Evolutionary conservation across 2,329 filamentous ascomycete species (phyloP).

Genomic region (Fusarium vanettenii): DNA sequence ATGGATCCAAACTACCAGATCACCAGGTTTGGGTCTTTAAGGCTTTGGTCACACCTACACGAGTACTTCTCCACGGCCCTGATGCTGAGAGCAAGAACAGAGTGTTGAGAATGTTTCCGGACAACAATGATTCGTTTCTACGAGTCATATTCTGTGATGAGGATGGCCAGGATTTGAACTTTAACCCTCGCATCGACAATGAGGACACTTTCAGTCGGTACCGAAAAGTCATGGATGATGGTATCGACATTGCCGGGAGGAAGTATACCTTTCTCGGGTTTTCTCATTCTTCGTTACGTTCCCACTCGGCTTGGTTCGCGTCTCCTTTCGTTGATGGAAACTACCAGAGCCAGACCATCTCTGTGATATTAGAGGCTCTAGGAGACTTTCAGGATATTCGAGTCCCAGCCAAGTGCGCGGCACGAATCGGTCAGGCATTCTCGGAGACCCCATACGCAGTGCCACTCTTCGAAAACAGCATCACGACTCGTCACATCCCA

Average conservation of each 20-base stretch:
- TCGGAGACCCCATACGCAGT: conserved; percentile 78
- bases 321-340: conserved; percentile 57
- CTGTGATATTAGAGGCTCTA: conserved; percentile 58
- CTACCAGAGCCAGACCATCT: conserved; percentile 48
- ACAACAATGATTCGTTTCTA: conserved; percentile 72
- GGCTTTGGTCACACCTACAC: conserved; percentile 69
- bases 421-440: conserved; percentile 75
- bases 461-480: conserved; percentile 53
- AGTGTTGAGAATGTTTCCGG: conserved; percentile 73
- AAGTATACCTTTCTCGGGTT: conserved; percentile 78
- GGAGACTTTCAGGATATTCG: conserved; percentile 64
- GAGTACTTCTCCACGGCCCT: conserved; percentile 68
- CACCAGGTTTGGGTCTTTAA: conserved; percentile 66
- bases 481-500: conserved; percentile 50
- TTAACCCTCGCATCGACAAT: conserved; percentile 61
- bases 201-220: conserved; percentile 70
- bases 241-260: conserved; percentile 73
- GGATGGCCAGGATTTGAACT: conserved; percentile 71
- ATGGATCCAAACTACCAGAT: conserved; percentile 42
- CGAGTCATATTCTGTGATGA: conserved; percentile 82
- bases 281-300: conserved; percentile 80
- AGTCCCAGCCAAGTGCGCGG: conserved; percentile 67
- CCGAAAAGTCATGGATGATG: conserved; percentile 65
- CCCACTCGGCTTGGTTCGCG: conserved; percentile 76
- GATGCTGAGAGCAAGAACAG: conserved; percentile 77